These are phyloP conservation scores for Aphanomyces euteiches DNA, from an alignment of 352 stramenopile genomes.

Conservation along the genomic window DNA sequence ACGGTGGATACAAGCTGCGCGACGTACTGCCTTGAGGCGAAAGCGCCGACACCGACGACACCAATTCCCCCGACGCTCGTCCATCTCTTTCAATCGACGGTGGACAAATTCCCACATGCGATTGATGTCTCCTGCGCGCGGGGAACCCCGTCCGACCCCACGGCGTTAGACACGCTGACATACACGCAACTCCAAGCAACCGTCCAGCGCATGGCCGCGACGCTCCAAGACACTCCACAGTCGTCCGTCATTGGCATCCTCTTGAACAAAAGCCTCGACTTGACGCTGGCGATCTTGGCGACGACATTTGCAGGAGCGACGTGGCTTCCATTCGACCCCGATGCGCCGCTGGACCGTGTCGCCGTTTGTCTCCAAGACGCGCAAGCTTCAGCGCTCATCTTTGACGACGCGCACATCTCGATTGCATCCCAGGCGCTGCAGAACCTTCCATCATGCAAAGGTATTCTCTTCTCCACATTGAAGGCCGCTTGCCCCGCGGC, in stretches of 20 bases:
- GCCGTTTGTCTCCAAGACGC: conserved; percentile 6
- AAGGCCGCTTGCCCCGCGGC: not conserved
- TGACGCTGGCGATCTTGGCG: conserved; percentile 18
- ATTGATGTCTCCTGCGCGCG: not conserved
- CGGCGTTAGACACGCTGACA: not conserved
- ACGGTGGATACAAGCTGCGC: no score
- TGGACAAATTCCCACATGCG: not conserved
- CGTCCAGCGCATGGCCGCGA: not conserved
- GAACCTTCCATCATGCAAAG: not conserved
- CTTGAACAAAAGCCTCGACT: conserved; percentile 14
- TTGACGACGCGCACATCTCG: not conserved
- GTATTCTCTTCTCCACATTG: not conserved
- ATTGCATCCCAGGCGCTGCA: not conserved
- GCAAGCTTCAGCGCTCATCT: not conserved
- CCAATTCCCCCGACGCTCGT: not conserved
- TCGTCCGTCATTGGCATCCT: conserved; percentile 16
- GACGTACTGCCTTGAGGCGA: not conserved
- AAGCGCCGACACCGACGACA: not conserved
- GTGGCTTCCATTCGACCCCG: conserved; percentile 25
- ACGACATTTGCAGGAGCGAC: conserved; percentile 24
- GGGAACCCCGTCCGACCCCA: not conserved
- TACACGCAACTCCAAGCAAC: not conserved
- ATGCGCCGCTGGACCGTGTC: conserved; percentile 8
- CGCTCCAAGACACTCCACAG: not conserved
- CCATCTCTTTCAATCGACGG: not conserved